A percentile compares a stretch with the other conserved stretches of the same genome.
These are phyloP conservation scores for Staphylotrichum longicolle DNA, from an alignment of 495 filamentous ascomycete genomes.

Conservation along the genomic window DNA sequence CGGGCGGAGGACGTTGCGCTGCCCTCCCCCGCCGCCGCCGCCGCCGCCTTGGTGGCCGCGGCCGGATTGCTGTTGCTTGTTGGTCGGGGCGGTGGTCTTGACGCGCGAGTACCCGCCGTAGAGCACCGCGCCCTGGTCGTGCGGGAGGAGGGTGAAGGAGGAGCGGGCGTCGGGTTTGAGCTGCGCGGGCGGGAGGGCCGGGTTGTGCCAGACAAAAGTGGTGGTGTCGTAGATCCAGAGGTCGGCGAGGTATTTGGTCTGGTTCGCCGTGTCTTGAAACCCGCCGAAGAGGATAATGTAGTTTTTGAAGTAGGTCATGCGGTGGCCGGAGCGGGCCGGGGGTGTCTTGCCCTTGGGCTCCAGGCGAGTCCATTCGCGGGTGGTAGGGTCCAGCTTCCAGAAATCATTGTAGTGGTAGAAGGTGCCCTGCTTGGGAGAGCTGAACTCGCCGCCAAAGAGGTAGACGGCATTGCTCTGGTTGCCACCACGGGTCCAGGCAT, in stretches of 20 bases:
- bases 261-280: conserved; percentile 92
- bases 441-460: conserved; percentile 78
- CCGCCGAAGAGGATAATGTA: conserved; percentile 50
- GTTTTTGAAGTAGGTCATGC: conserved; percentile 89
- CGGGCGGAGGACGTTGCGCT: conserved; percentile 71
- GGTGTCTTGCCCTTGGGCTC: conserved; percentile 86
- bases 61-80: conserved; percentile 45
- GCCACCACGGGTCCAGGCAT: conserved; percentile 86
- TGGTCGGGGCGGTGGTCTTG: conserved; percentile 60
- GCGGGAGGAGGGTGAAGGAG: conserved; percentile 85
- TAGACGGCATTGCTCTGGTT: conserved; percentile 79
- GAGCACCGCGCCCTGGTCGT: conserved; percentile 82
- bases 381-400: conserved; percentile 80
- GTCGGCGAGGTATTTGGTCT: conserved; percentile 83
- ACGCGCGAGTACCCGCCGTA: conserved; percentile 93
- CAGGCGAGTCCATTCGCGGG: conserved; percentile 84
- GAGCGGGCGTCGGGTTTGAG: conserved; percentile 87
- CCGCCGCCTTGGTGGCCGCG: not conserved
- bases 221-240: conserved; percentile 61
- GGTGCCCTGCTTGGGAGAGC: conserved; percentile 85
- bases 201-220: conserved; percentile 74
- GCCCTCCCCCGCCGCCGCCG: conserved; percentile 46
- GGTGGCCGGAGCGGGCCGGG: conserved; percentile 86
- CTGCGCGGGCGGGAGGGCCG: conserved; percentile 65
- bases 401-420: conserved; percentile 99